A percentile compares a stretch with the other conserved stretches of the same genome.
These are phyloP conservation scores for Petunia secreta DNA, from an alignment of 257 asterid species.

Conservation along the genomic window DNA sequence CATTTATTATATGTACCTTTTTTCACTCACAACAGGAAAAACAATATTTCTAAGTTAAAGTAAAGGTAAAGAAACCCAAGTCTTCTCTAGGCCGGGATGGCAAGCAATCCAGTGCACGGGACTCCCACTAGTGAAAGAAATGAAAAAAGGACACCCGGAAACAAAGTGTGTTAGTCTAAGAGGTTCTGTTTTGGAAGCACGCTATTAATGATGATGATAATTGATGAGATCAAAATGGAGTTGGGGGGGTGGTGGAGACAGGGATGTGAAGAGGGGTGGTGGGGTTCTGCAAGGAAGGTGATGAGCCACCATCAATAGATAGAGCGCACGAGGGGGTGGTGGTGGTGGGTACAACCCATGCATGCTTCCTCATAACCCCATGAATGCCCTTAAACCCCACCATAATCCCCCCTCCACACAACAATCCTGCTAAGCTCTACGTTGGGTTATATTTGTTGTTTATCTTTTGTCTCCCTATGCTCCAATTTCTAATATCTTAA, in stretches of 20 bases:
- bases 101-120: slow-evolving; percentile 57
- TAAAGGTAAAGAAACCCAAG: slow-evolving; percentile 41
- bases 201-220: slow-evolving; percentile 63
- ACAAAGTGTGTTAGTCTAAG: slow-evolving; percentile 25
- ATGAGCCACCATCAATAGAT: slow-evolving; percentile 60
- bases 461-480: slow-evolving; percentile 21
- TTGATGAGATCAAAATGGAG: slow-evolving; percentile 10
- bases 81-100: slow-evolving; percentile 41
- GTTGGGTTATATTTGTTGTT: slow-evolving; percentile 24
- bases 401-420: slow-evolving; percentile 12
- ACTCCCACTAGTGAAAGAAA: slow-evolving; percentile 52
- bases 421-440: slow-evolving; percentile 20
- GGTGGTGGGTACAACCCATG: slow-evolving; percentile 37
- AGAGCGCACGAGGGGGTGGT: slow-evolving; percentile 69
- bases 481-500: background rate
- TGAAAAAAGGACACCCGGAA: slow-evolving; percentile 1
- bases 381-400: slow-evolving; percentile 35
- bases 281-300: slow-evolving; percentile 37
- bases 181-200: slow-evolving; percentile 48
- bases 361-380: slow-evolving; percentile 26
- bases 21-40: background rate
- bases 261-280: background rate
- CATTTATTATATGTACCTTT: background rate
- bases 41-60: background rate
- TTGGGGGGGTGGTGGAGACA: background rate